Evolutionary conservation across 106 monocot species (phyloP).

Genomic region (Apostasia ramifera): DNA sequence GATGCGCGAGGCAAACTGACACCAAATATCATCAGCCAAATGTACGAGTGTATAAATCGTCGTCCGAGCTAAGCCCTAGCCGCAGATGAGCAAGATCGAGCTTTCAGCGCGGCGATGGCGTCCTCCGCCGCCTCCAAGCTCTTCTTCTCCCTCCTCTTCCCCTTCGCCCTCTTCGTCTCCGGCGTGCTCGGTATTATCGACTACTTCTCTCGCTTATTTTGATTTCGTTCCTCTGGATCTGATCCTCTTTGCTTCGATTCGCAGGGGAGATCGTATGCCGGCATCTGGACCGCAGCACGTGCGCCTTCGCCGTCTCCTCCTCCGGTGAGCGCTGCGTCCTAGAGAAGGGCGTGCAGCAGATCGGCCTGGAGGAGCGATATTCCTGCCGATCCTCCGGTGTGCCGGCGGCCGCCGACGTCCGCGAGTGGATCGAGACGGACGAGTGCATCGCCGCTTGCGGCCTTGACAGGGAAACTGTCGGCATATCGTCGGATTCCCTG

Average conservation of each 20-base stretch:
- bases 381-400: conserved; percentile 14
- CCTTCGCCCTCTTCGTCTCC: conserved; percentile 1
- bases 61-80: no score
- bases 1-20: no score
- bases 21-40: no score
- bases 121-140: not conserved
- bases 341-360: conserved; percentile 20
- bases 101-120: not conserved
- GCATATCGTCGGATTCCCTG: conserved; percentile 25
- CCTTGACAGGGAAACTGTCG: conserved; percentile 12
- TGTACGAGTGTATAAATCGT: no score
- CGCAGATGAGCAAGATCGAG: not conserved
- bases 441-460: conserved; percentile 24
- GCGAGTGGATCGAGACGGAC: conserved; percentile 24
- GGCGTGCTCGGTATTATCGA: not conserved
- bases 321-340: conserved; percentile 34
- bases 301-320: conserved; percentile 39
- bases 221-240: no score
- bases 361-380: not conserved
- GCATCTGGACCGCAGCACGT: conserved; percentile 13
- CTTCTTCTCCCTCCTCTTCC: not conserved
- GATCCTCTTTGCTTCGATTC: not conserved
- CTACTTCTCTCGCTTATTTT: not conserved
- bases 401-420: not conserved
- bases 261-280: conserved; percentile 20